These are phyloP conservation scores for Boletus edulis DNA, from an alignment of 768 basidiomycete species.

Conservation along the genomic window DNA sequence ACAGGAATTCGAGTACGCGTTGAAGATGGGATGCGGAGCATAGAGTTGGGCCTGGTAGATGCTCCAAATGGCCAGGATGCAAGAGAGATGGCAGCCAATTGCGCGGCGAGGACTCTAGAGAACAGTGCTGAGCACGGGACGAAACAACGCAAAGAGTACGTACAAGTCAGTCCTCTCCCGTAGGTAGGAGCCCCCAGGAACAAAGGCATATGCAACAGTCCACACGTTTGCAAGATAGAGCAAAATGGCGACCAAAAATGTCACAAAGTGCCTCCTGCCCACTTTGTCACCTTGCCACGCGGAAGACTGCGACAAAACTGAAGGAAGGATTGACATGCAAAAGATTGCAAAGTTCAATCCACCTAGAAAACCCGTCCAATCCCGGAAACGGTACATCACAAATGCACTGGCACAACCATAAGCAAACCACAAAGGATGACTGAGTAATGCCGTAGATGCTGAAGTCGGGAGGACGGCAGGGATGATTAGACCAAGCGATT, in stretches of 20 bases:
- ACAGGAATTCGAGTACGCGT: conserved; percentile 31
- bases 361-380: conserved; percentile 71
- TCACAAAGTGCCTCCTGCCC: conserved; percentile 50
- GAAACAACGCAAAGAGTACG: conserved; percentile 25
- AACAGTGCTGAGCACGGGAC: neutral
- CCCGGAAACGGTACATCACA: conserved; percentile 54
- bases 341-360: conserved; percentile 64
- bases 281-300: conserved; percentile 34
- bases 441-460: conserved; percentile 27
- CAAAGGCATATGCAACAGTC: conserved; percentile 89
- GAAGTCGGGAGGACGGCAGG: conserved; percentile 31
- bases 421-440: conserved; percentile 51
- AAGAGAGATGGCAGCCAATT: conserved; percentile 48
- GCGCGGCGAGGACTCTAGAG: conserved; percentile 50
- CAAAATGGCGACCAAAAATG: conserved; percentile 59
- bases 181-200: conserved; percentile 73
- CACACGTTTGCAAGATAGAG: conserved; percentile 70
- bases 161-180: conserved; percentile 77
- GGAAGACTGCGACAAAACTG: conserved; percentile 48
- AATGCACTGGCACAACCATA: conserved; percentile 53
- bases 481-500: conserved; percentile 54
- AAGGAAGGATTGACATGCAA: conserved; percentile 61
- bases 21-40: conserved; percentile 16
- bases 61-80: conserved; percentile 38
- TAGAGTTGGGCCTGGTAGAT: neutral